These are phyloP conservation scores for Multifurca ochricompacta DNA, from an alignment of 768 basidiomycete genomes.

Conservation along the genomic window DNA sequence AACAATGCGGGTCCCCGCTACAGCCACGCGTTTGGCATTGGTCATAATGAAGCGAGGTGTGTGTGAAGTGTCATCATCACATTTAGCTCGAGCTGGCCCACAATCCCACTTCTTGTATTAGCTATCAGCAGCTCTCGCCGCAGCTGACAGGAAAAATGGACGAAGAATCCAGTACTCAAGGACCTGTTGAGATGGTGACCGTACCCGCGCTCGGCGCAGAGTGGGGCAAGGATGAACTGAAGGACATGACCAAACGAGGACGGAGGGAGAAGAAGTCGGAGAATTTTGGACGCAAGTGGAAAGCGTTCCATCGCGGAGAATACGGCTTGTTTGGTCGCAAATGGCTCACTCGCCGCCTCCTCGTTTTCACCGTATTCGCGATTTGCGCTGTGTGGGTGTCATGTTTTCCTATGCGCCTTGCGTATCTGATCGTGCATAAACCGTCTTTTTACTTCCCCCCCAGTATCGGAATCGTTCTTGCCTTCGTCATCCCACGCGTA, in stretches of 20 bases:
- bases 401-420: background rate
- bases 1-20: conserved; percentile 80
- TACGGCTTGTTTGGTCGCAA: conserved; percentile 73
- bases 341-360: conserved; percentile 56
- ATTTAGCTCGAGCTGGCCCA: conserved; percentile 8
- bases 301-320: conserved; percentile 70
- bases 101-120: background rate
- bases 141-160: conserved; percentile 28
- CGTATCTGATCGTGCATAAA: background rate
- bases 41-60: conserved; percentile 41
- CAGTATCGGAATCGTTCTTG: conserved; percentile 64
- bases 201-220: conserved; percentile 88
- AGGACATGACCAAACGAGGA: conserved; percentile 65
- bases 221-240: conserved; percentile 77
- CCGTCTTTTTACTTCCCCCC: background rate
- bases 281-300: conserved; percentile 51
- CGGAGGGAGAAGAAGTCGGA: conserved; percentile 55
- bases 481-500: conserved; percentile 76
- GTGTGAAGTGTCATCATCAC: conserved; percentile 25
- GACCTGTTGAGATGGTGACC: conserved; percentile 80
- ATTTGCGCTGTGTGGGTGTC: conserved; percentile 46
- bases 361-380: conserved; percentile 64
- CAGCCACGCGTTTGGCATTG: conserved; percentile 48
- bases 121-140: conserved; percentile 19
- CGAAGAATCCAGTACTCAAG: conserved; percentile 31